phyloP scores from a whole-genome alignment of 164 flowering plant species.

The Buxus sempervirens region DNA sequence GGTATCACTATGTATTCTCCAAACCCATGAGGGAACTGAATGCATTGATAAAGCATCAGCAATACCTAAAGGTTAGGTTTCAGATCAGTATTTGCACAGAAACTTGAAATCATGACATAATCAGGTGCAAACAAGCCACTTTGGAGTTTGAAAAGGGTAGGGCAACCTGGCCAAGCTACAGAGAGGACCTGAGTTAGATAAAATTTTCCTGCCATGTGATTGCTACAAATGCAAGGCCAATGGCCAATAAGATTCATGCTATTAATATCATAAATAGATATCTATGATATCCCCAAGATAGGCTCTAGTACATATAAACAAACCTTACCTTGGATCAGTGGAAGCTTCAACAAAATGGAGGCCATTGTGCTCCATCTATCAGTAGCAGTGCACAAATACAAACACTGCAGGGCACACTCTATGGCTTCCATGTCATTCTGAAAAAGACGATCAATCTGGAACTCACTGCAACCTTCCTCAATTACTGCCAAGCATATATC shows the following conservation, averaged over 20 bases:
- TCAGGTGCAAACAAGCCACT: too few species aligned
- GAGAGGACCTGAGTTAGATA: background rate
- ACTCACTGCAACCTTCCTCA: constrained; percentile 73
- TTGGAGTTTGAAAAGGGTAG: too few species aligned
- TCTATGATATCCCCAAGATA: background rate
- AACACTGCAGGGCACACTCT: constrained; percentile 69
- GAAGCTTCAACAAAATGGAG: constrained; percentile 69
- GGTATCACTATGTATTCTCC: too few species aligned
- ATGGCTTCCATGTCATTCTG: constrained; percentile 66
- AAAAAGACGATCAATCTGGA: constrained; percentile 42
- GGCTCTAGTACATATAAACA: constrained; percentile 2
- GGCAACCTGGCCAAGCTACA: background rate
- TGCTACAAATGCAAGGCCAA: background rate
- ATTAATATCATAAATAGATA: background rate
- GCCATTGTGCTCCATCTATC: constrained; percentile 89
- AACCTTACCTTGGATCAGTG: constrained; percentile 53
- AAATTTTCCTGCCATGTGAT: background rate
- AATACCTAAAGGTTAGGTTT: too few species aligned
- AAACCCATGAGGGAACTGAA: too few species aligned
- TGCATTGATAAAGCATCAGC: too few species aligned
- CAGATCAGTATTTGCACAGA: background rate
- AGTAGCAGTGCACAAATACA: constrained; percentile 56
- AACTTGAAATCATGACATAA: background rate
- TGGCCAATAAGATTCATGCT: background rate
- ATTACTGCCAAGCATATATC: constrained; percentile 66